phyloP scores from a whole-genome alignment of 139 green algal species.

The Volvox reticuliferus region DNA sequence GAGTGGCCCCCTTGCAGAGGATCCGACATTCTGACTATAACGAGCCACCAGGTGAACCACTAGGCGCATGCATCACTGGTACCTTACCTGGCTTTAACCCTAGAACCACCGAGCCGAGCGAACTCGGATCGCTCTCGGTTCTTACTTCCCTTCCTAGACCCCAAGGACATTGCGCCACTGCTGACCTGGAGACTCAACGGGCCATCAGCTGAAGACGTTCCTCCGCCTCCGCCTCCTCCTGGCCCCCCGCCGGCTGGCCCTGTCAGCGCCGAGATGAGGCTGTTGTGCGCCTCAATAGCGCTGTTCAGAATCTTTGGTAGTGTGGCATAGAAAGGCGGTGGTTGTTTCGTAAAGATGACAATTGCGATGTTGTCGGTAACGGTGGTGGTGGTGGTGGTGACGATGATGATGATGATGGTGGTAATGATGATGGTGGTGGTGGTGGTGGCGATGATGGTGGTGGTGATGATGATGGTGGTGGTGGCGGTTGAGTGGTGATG shows the following conservation, averaged over 20 bases:
- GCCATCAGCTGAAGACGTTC: not conserved
- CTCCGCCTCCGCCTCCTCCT: not conserved
- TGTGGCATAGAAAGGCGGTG: too few species aligned
- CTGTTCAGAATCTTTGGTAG: constrained; percentile 21
- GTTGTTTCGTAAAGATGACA: too few species aligned
- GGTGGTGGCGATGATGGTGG: not conserved
- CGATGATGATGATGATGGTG: too few species aligned
- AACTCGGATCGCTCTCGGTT: not conserved
- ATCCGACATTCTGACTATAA: too few species aligned
- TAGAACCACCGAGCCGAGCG: not conserved
- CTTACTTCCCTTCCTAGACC: not conserved
- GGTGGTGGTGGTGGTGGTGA: too few species aligned
- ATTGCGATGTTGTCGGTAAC: too few species aligned
- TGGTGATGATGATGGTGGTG: not conserved
- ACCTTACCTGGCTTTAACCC: too few species aligned
- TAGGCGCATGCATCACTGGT: too few species aligned
- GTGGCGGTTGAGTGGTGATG: not conserved
- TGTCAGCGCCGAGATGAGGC: constrained; percentile 9
- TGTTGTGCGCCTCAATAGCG: constrained; percentile 42
- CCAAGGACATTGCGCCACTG: not conserved
- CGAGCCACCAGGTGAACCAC: too few species aligned
- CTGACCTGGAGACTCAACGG: not conserved
- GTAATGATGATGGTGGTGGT: not conserved
- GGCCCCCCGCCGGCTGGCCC: not conserved
- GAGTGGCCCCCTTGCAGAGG: too few species aligned